A percentile compares a stretch with the other conserved stretches of the same genome.
phyloP scores from a whole-genome alignment of 768 basidiomycete genomes.

The Hemileccinum impolitum region DNA sequence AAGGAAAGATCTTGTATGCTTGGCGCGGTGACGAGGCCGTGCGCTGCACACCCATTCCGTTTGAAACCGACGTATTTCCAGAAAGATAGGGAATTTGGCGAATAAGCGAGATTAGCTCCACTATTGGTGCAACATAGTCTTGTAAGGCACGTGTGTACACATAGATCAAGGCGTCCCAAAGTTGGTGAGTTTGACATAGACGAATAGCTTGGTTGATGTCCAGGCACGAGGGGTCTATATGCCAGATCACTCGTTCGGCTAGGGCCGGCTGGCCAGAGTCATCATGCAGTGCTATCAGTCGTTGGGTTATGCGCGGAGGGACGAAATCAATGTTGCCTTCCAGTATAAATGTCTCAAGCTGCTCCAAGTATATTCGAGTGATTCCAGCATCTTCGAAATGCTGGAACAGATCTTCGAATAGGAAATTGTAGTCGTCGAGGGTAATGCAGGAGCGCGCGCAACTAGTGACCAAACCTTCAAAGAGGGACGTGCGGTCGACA shows the following conservation, averaged over 20 bases:
- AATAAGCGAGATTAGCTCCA: constrained; percentile 78
- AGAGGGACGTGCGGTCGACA: constrained; percentile 87
- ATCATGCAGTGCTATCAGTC: constrained; percentile 75
- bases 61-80: constrained; percentile 2
- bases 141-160: constrained; percentile 85
- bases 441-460: constrained; percentile 79
- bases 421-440: constrained; percentile 76
- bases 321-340: constrained; percentile 66
- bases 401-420: constrained; percentile 94
- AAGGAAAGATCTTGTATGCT: constrained; percentile 91
- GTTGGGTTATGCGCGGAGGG: constrained; percentile 87
- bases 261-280: constrained; percentile 65
- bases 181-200: constrained; percentile 75
- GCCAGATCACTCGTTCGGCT: constrained; percentile 92
- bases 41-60: constrained; percentile 14
- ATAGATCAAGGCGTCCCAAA: constrained; percentile 94
- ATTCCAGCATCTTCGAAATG: constrained; percentile 84
- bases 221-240: constrained; percentile 85
- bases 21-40: constrained; percentile 44
- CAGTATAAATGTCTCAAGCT: constrained; percentile 81
- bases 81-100: constrained; percentile 35
- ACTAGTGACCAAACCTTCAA: constrained; percentile 79
- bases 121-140: constrained; percentile 87
- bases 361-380: constrained; percentile 73
- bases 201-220: constrained; percentile 92